Evolutionary conservation across 805 yeast genomes (phyloP), one percentile per base, ranked within the genome.

Genomic region (Metschnikowia lachancei): DNA sequence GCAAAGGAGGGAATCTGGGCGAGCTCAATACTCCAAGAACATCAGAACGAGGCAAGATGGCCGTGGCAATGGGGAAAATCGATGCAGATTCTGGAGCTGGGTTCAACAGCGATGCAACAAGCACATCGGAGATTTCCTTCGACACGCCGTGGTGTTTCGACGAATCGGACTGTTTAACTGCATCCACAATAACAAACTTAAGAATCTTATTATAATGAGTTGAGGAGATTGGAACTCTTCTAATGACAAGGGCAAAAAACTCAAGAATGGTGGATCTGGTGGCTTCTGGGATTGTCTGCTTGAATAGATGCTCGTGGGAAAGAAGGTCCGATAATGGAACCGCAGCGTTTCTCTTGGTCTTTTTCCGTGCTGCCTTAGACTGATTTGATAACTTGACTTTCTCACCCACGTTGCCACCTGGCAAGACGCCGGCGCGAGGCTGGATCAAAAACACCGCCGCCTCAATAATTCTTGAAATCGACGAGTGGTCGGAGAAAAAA

Each of bases 11-110:
- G 55, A 88, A 78, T 57, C 94, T 73, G 35, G 96, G 95, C 56
- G 85, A 85, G 44, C 80, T 75, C 55, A 87, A 71, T 1, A 85
- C 70, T 57, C 87, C 79, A 35, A 83, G 60, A 17, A 78, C 59
- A 8, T 72, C 76, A 57, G 81, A 79, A 35, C 74, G 63, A 3
- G 72, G 72, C 49, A 85, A 60, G 5, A 85, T 58, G 2, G 71
- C 66, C 11, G 80, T 63, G 1, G 85, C 83, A 47, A 91, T 80
- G 8, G 97, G 96, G 50, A 87, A 69, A 26, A 87, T 72, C 12
- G 89, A 82, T 35, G 77, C 75, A 34, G 77, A 74, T 42, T 82
- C 83, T 33, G 70, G 69, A 4, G 85, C 87, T 2, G 96, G 96
- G 59, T 76, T 80, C 34, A 87, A 55, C 2, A 87, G 78, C n/a